Conservation (phyloP, 345 rosid species). For the Hirschfeldia incana region DNA sequence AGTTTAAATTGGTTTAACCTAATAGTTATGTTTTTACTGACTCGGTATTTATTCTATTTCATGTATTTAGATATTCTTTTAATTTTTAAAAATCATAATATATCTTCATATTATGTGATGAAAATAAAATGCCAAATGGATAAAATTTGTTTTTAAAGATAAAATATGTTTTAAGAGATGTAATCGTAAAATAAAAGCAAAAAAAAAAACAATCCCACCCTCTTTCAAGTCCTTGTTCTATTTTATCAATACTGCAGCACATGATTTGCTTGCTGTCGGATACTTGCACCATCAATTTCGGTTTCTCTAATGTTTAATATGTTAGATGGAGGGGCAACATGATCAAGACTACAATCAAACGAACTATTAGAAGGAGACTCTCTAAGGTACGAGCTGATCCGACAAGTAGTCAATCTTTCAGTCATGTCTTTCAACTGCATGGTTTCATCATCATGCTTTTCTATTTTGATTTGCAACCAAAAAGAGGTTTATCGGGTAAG, state of each 20-base stretch:
- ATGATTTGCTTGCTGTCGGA: constrained; percentile 43
- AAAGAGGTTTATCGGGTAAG: neutral
- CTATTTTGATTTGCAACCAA: neutral
- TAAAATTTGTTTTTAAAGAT: no score
- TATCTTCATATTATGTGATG: no score
- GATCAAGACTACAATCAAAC: constrained; percentile 54
- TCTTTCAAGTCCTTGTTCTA: constrained; percentile 12
- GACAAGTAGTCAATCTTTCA: constrained; percentile 66
- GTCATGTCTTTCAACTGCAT: constrained; percentile 83
- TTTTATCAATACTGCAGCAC: constrained; percentile 48
- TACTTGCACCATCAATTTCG: constrained; percentile 44
- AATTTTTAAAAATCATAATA: no score
- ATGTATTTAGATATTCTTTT: no score
- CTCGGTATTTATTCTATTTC: no score
- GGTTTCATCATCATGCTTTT: neutral
- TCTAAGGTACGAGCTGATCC: constrained; percentile 54
- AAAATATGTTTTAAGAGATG: no score
- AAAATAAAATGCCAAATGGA: no score
- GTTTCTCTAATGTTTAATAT: constrained; percentile 50
- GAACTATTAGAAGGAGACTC: constrained; percentile 53
- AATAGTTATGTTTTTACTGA: no score
- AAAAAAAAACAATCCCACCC: no score
- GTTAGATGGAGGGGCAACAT: constrained; percentile 47
- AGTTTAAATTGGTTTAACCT: no score
- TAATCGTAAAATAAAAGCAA: no score